These are phyloP conservation scores for Bocquillonia castaneifolia DNA, from an alignment of 441 rosid genomes.

Conservation along the genomic window DNA sequence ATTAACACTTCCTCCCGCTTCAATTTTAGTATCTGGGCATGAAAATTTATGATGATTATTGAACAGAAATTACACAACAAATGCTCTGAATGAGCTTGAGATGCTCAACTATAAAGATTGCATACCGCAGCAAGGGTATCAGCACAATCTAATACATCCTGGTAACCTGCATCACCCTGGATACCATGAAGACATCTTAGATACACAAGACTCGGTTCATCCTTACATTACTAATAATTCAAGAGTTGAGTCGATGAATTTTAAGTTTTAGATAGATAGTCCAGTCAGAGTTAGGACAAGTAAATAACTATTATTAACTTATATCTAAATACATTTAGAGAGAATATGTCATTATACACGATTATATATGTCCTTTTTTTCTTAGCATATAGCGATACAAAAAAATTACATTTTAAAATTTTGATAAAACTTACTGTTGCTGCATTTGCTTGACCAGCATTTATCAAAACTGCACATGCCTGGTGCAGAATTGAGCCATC, in stretches of 20 bases:
- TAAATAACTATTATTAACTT: neutral
- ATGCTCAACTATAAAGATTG: constrained; percentile 2
- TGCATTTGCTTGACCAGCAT: constrained; percentile 99
- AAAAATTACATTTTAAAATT: constrained; percentile 19
- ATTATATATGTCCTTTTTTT: neutral
- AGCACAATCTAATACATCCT: constrained; percentile 76
- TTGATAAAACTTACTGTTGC: constrained; percentile 65
- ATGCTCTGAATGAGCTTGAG: constrained; percentile 15
- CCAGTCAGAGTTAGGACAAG: neutral
- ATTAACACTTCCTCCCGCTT: constrained; percentile 61
- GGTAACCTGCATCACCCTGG: constrained; percentile 95
- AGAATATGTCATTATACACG: neutral
- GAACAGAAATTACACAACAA: neutral
- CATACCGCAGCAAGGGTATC: constrained; percentile 58
- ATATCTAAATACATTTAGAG: neutral
- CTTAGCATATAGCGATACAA: constrained; percentile 1
- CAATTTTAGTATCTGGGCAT: constrained; percentile 56
- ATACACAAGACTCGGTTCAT: constrained; percentile 5
- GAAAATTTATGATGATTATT: neutral
- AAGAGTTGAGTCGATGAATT: constrained; percentile 7
- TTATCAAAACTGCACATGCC: constrained; percentile 90
- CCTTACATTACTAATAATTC: constrained; percentile 1
- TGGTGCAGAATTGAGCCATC: constrained; percentile 28
- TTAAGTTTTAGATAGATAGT: constrained; percentile 10
- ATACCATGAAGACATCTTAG: constrained; percentile 24